These are phyloP conservation scores for Mimosa bimucronata DNA, from an alignment of 306 rosid genomes.

Conservation along the genomic window DNA sequence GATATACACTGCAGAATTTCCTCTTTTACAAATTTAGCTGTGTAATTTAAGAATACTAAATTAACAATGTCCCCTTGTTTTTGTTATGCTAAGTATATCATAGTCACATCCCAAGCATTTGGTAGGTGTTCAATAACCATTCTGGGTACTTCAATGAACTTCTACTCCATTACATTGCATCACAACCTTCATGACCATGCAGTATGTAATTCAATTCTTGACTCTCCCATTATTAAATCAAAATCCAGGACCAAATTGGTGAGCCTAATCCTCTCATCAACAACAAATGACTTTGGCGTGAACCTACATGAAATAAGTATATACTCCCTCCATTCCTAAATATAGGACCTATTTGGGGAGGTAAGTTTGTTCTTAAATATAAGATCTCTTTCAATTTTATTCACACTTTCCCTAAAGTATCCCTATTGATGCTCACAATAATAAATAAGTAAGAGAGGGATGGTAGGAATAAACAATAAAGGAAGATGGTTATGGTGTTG, in stretches of 20 bases:
- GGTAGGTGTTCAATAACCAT: background rate
- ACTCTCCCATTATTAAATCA: background rate
- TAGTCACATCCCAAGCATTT: constrained; percentile 16
- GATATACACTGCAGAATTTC: background rate
- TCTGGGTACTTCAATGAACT: background rate
- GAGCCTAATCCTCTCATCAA: background rate
- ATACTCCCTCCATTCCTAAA: background rate
- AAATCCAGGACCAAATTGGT: background rate
- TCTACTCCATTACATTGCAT: background rate
- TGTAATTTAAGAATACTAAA: background rate
- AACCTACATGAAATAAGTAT: background rate
- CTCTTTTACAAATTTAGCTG: constrained; percentile 9
- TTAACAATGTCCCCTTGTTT: background rate
- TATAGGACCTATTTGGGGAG: too few relatives aligned
- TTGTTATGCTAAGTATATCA: background rate
- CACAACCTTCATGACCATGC: background rate
- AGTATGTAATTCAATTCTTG: background rate
- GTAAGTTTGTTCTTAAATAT: too few relatives aligned
- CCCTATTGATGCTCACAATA: too few relatives aligned
- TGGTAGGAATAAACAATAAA: too few relatives aligned
- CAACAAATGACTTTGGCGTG: background rate
- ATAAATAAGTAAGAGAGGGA: too few relatives aligned
- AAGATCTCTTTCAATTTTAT: too few relatives aligned
- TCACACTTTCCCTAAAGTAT: too few relatives aligned
- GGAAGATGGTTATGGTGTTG: too few relatives aligned